Conservation (phyloP, 129 eudicot species). For the Saussurea involucrata region DNA sequence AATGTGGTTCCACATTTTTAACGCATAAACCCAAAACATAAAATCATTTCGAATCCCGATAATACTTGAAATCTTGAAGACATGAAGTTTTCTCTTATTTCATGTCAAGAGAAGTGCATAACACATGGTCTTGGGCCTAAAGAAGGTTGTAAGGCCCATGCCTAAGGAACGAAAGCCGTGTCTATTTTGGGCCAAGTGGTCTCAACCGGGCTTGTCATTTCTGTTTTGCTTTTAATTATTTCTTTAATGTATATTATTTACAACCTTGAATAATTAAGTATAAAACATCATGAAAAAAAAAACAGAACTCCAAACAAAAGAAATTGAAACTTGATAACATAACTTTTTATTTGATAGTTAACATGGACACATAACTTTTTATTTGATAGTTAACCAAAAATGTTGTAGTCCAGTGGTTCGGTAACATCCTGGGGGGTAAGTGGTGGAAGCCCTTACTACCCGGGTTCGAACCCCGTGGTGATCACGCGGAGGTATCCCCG, state of each 20-base stretch:
- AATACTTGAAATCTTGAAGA: too few relatives aligned
- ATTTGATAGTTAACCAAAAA: too few relatives aligned
- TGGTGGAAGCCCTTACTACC: too few relatives aligned
- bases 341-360: background rate
- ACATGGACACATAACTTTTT: background rate
- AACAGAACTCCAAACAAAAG: background rate
- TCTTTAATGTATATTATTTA: background rate
- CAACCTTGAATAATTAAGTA: background rate
- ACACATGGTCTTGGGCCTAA: background rate
- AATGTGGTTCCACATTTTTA: too few relatives aligned
- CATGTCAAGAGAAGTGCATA: too few relatives aligned
- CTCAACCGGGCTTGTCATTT: background rate
- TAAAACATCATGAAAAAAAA: background rate
- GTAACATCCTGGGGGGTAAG: too few relatives aligned
- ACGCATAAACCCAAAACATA: background rate
- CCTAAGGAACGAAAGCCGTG: background rate
- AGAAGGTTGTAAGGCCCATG: background rate
- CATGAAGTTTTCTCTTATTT: too few relatives aligned
- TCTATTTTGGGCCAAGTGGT: background rate
- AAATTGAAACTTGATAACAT: background rate
- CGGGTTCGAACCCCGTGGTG: too few relatives aligned
- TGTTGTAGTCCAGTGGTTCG: too few relatives aligned
- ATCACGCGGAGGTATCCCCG: too few relatives aligned
- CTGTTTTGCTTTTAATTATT: background rate
- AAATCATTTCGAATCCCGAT: background rate